These are phyloP conservation scores for Pyrenula aspistea DNA, from an alignment of 495 filamentous ascomycete species.

Conservation along the genomic window DNA sequence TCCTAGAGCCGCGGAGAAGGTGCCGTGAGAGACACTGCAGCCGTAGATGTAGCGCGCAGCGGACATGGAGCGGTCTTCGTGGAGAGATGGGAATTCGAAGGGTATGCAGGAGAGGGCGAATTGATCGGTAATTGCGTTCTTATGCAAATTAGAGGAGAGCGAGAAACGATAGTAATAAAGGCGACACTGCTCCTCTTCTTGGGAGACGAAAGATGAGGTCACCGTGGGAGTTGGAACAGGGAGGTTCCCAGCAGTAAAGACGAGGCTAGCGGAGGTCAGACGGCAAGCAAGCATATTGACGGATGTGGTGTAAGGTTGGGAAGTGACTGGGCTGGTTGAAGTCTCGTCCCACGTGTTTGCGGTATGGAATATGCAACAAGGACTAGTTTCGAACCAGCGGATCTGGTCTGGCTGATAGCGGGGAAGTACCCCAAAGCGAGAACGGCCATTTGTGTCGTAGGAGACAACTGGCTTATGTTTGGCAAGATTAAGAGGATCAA, in stretches of 20 bases:
- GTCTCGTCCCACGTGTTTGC: slow-evolving; percentile 50
- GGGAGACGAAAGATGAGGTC: slow-evolving; percentile 14
- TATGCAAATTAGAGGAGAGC: slow-evolving; percentile 12
- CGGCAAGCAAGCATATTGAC: slow-evolving; percentile 53
- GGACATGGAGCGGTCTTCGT: slow-evolving; percentile 37
- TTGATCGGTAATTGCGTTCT: slow-evolving; percentile 36
- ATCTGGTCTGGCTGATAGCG: slow-evolving; percentile 38
- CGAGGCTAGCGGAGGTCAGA: slow-evolving; percentile 42
- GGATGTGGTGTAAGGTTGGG: slow-evolving; percentile 7
- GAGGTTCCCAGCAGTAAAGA: slow-evolving; percentile 48
- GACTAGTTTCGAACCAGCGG: slow-evolving; percentile 50
- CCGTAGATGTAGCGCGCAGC: slow-evolving; percentile 44
- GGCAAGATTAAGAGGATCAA: slow-evolving; percentile 45
- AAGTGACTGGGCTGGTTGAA: slow-evolving; percentile 6
- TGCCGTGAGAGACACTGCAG: slow-evolving; percentile 31
- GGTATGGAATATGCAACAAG: slow-evolving; percentile 56
- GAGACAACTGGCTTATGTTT: slow-evolving; percentile 38
- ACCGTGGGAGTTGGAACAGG: slow-evolving; percentile 22
- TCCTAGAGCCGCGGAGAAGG: slow-evolving; percentile 39
- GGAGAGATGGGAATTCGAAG: slow-evolving; percentile 50
- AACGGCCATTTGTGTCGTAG: slow-evolving; percentile 37
- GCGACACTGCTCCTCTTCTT: slow-evolving; percentile 49
- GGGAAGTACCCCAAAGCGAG: slow-evolving; percentile 53
- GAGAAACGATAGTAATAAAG: slow-evolving; percentile 53
- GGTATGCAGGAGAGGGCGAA: slow-evolving; percentile 49